phyloP scores from a whole-genome alignment of 805 yeast species.

The Torulaspora franciscae region DNA sequence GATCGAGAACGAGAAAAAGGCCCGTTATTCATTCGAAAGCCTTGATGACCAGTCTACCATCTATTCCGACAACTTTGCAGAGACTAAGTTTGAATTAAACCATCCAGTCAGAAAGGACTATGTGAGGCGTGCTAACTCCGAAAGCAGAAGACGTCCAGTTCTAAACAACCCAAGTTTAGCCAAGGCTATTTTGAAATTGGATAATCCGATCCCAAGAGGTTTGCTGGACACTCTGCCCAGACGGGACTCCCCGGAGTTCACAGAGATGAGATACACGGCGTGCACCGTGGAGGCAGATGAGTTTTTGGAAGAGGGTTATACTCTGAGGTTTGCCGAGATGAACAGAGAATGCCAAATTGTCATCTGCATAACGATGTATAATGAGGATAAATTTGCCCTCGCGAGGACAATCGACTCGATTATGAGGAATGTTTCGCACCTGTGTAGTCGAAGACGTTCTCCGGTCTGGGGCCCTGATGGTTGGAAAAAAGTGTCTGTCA shows the following conservation, averaged over 20 bases:
- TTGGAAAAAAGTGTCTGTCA: slow-evolving; percentile 94
- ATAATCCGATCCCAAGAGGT: slow-evolving; percentile 91
- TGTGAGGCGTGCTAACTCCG: slow-evolving; percentile 55
- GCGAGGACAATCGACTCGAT: slow-evolving; percentile 94
- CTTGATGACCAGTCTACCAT: slow-evolving; percentile 37
- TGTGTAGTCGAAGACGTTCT: slow-evolving; percentile 75
- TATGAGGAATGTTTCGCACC: slow-evolving; percentile 84
- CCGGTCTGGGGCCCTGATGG: slow-evolving; percentile 93
- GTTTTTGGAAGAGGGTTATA: slow-evolving; percentile 73
- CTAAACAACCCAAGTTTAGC: slow-evolving; percentile 46
- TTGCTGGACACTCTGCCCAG: slow-evolving; percentile 78
- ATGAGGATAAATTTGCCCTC: slow-evolving; percentile 84
- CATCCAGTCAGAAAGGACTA: slow-evolving; percentile 35
- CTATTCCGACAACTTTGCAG: slow-evolving; percentile 35
- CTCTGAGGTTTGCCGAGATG: slow-evolving; percentile 76
- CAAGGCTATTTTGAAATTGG: slow-evolving; percentile 65
- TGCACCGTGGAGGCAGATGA: slow-evolving; percentile 92
- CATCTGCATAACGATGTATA: slow-evolving; percentile 94
- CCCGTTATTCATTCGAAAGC: slow-evolving; percentile 58
- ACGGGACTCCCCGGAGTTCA: slow-evolving; percentile 86
- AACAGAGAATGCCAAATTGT: slow-evolving; percentile 90
- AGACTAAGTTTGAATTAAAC: slow-evolving; percentile 36
- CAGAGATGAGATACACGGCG: slow-evolving; percentile 95
- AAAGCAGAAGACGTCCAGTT: slow-evolving; percentile 59
- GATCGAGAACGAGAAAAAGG: slow-evolving; percentile 25